Base-by-base conservation (phyloP, 2,329 filamentous ascomycete genomes). In the Rasamsonia emersonii region DNA sequence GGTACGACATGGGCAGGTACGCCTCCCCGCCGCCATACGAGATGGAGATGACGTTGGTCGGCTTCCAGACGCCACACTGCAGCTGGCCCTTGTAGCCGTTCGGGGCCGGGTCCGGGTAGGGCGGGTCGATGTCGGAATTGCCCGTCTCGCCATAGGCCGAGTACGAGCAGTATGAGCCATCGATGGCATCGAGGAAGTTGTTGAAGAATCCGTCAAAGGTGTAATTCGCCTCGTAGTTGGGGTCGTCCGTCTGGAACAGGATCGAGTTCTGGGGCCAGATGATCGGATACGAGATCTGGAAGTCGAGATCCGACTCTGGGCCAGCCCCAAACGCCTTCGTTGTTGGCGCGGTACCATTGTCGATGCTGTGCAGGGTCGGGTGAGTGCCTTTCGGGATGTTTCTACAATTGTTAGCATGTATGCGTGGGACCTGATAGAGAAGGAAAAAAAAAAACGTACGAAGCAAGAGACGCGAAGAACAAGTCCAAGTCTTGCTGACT, bases 101-200 rank as follows among this genome's bases (percentile, higher is more conserved):
- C 0, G 48, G 18, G 10, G 46, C 41, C 1, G 54, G 50, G 36
- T 67, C 47, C 0, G 62, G 65, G 40, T 67, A 67, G 0, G 47
- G 34, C 4, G 62, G 64, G 30, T 67, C 64, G n/a, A 63, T 41
- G 11, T 44, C 39, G 1, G 55, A 51, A 34, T 61, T 53, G n/a
- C 56, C 53, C 8, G 45, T 50, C 24, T 51, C 48, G 27, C 45
- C 54, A 33, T 36, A 58, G 18, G 38, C 49, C 18, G 45, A 42
- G 38, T 58, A 59, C n/a, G 50, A 57, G 49, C 67, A 69, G 46
- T 69, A 70, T 9, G 61, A 66, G 4, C 62, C 65, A 39, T 68
- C 65, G 23, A 68, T 57, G 5, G 64, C 63, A 39, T 68, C 62
- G 15, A 68, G 49, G 46, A 70, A 68, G 32, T 60, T 68, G 51